Evolutionary conservation across 768 basidiomycete genomes (phyloP).

Genomic region (Tephrocybe rancida): DNA sequence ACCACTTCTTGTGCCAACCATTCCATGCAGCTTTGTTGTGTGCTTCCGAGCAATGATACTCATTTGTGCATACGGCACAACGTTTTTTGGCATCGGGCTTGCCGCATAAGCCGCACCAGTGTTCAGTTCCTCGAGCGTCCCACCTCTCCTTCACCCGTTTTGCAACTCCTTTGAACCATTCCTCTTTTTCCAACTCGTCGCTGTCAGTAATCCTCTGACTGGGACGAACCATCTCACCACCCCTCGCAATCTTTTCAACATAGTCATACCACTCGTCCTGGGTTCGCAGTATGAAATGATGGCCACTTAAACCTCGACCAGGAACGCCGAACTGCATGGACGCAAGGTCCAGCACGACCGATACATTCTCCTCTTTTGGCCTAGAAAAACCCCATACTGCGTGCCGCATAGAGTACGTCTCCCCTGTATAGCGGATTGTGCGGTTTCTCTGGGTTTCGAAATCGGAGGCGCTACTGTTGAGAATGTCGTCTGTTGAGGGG

Average conservation of each 20-base stretch:
- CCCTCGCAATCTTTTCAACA: not conserved
- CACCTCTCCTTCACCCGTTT: constrained; percentile 1
- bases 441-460: not conserved
- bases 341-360: constrained; percentile 11
- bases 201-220: too few relatives aligned
- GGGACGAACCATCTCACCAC: too few relatives aligned
- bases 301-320: not conserved
- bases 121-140: not conserved
- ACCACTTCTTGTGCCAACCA: not conserved
- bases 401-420: not conserved
- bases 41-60: constrained; percentile 2
- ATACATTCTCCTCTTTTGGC: constrained; percentile 17
- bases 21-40: not conserved
- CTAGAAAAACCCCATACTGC: not conserved
- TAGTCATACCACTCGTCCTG: not conserved
- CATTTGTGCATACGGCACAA: not conserved
- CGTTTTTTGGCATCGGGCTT: not conserved
- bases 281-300: not conserved
- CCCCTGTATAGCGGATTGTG: not conserved
- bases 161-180: constrained; percentile 3
- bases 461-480: not conserved
- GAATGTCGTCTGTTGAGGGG: not conserved
- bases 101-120: not conserved
- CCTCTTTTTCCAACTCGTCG: not conserved
- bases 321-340: constrained; percentile 3